Evolutionary conservation across 2,329 filamentous ascomycete genomes (phyloP).

Genomic region (Macroventuria anomochaeta): DNA sequence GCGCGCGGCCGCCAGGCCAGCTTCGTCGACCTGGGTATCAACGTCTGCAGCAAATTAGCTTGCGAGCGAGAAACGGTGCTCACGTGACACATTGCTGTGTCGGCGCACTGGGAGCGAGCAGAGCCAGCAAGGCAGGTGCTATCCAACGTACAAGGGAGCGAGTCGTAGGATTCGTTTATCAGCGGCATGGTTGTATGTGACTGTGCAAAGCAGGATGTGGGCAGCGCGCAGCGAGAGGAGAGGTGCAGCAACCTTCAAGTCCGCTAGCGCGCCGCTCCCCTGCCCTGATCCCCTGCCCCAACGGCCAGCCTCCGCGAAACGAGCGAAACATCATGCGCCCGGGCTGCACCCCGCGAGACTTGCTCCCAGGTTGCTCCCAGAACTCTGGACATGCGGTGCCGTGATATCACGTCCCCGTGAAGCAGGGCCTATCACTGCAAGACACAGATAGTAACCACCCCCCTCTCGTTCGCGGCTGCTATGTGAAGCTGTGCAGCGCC

Average conservation of each 20-base stretch:
- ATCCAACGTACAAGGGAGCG: conserved; percentile 74
- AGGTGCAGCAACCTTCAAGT: not conserved
- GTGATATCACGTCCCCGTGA: not conserved
- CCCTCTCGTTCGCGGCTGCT: not conserved
- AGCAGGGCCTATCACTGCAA: not conserved
- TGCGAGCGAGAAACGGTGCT: conserved; percentile 3
- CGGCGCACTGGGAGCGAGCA: conserved; percentile 66
- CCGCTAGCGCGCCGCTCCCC: conserved; percentile 16
- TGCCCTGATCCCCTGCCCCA: conserved; percentile 19
- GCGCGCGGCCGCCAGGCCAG: conserved; percentile 71
- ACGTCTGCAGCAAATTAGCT: conserved; percentile 67
- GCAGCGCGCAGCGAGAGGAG: conserved; percentile 14
- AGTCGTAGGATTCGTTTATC: conserved; percentile 75
- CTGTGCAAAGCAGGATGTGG: conserved; percentile 4
- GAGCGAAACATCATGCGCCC: conserved; percentile 26
- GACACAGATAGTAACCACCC: not conserved
- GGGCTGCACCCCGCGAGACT: not conserved
- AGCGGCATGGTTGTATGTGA: conserved; percentile 64
- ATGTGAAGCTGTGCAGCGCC: not conserved
- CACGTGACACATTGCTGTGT: conserved; percentile 6
- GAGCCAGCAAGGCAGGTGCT: conserved; percentile 21
- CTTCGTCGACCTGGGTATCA: conserved; percentile 71
- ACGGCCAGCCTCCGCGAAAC: conserved; percentile 2
- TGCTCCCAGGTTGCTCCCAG: not conserved
- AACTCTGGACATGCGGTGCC: not conserved